Evolutionary conservation across 179 eudicot species (phyloP), one percentile per base, ranked within the genome.

Genomic region (Nepenthes alata): DNA sequence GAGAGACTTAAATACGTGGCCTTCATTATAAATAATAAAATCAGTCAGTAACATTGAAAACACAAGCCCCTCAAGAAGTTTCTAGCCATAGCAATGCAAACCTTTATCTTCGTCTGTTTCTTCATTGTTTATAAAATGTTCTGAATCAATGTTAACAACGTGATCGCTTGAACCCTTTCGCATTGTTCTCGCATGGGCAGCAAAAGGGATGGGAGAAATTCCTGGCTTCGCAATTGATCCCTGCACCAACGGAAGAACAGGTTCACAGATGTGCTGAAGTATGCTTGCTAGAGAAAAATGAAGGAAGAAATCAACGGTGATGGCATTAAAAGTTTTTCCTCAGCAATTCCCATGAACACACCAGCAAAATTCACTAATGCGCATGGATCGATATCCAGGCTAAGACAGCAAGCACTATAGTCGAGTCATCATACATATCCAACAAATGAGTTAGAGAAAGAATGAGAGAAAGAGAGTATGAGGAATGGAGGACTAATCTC

Each of bases 121-220:
- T 64, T 82, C 80, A n/a, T 68, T 68, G 55, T 74, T 75, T 47
- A 94, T 77, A 72, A 94, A 84, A 36, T 79, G 83, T 67, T 87
- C 99, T 15, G 96, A 74, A 68, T 85, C 99, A 45, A 94, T 75
- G 73, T 77, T 82, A 53, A 95, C 86, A 81, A 94, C 85, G 63
- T 90, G 96, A 61, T 94, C 99, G 37, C 78, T 77, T 58, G 96
- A 87, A 34, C 95, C 96, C 71, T 94, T 94, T 67, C 89, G 72
- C 75, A 83, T 76, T 16, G 91, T 72, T 78, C 97, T 82, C 56
- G 69, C 75, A 55, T 86, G 94, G 64, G 97, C 79, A 66, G 95
- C 84, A 41, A 88, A 85, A 59, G 95, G 75, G 51, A 73, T 80
- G 35, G 85, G 73, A 58, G 94, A 75, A 51, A 77, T 72, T 57